Evolutionary conservation across 148 eudicot genomes (phyloP).

Genomic region (Dysphania ambrosioides): DNA sequence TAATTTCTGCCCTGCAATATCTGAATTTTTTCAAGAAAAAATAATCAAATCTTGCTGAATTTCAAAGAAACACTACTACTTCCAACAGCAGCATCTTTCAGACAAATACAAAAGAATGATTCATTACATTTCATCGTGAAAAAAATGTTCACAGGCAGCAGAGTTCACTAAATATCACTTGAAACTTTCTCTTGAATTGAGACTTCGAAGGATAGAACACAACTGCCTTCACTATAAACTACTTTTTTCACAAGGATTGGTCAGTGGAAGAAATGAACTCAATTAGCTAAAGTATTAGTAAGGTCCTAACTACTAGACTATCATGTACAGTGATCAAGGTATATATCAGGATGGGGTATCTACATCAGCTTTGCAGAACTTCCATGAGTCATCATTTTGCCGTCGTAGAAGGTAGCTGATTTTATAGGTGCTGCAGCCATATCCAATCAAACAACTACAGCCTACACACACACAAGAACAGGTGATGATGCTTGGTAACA

Average conservation of each 20-base stretch:
- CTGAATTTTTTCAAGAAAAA: neutral
- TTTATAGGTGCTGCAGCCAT: conserved; percentile 66
- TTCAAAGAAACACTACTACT: neutral
- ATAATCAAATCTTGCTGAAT: conserved; percentile 4
- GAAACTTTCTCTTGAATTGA: neutral
- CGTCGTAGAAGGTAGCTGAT: conserved; percentile 65
- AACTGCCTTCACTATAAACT: conserved; percentile 16
- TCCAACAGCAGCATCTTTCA: neutral
- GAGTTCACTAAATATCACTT: neutral
- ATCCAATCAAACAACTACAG: neutral
- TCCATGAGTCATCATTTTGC: conserved; percentile 85
- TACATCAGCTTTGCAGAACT: conserved; percentile 70
- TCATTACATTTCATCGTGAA: neutral
- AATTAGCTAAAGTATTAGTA: conserved; percentile 26
- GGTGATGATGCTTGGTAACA: neutral
- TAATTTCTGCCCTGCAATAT: too few species aligned
- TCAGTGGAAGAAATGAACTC: conserved; percentile 22
- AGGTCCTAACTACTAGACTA: conserved; percentile 16
- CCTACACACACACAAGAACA: neutral
- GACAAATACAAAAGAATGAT: conserved; percentile 14
- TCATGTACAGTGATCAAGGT: conserved; percentile 8
- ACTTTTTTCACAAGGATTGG: conserved; percentile 25
- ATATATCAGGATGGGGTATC: conserved; percentile 37
- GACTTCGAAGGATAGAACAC: neutral
- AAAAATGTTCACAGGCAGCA: conserved; percentile 17